Conservation (phyloP, 768 basidiomycete genomes). For the Tylopilus plumbeoviolaceoides region DNA sequence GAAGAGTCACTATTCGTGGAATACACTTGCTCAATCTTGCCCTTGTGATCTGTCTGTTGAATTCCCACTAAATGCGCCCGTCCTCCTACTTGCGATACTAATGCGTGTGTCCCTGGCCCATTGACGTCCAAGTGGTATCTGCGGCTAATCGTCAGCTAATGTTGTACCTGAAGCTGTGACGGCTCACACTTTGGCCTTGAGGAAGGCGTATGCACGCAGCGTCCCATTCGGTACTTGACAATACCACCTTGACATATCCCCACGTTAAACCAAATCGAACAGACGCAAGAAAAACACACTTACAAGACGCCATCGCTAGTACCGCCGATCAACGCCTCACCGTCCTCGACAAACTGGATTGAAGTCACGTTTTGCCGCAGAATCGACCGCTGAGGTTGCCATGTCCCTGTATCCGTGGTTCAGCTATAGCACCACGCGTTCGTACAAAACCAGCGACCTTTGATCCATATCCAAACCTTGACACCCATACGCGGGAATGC, state of each 20-base stretch:
- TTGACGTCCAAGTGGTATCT: conserved; percentile 56
- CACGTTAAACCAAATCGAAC: conserved; percentile 8
- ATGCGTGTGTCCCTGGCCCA: conserved; percentile 43
- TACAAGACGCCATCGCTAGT: conserved; percentile 69
- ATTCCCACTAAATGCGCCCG: conserved; percentile 50
- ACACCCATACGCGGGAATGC: conserved; percentile 57
- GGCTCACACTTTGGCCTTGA: conserved; percentile 56
- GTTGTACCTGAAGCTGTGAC: not conserved
- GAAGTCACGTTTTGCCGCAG: conserved; percentile 60
- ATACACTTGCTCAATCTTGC: conserved; percentile 51
- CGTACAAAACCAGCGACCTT: conserved; percentile 39
- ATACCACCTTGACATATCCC: conserved; percentile 48
- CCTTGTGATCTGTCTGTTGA: conserved; percentile 45
- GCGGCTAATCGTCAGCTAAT: conserved; percentile 10
- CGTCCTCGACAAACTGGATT: conserved; percentile 60
- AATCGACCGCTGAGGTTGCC: conserved; percentile 64
- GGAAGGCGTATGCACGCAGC: conserved; percentile 54
- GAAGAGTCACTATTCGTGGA: conserved; percentile 34
- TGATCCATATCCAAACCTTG: conserved; percentile 60
- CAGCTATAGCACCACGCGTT: not conserved
- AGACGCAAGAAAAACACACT: conserved; percentile 17
- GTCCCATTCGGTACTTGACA: conserved; percentile 67
- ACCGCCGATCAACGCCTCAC: conserved; percentile 61
- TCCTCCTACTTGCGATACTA: conserved; percentile 52
- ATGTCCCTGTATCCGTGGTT: conserved; percentile 41